Base-by-base conservation (phyloP, 345 rosid species). In the Gossypium turneri region DNA sequence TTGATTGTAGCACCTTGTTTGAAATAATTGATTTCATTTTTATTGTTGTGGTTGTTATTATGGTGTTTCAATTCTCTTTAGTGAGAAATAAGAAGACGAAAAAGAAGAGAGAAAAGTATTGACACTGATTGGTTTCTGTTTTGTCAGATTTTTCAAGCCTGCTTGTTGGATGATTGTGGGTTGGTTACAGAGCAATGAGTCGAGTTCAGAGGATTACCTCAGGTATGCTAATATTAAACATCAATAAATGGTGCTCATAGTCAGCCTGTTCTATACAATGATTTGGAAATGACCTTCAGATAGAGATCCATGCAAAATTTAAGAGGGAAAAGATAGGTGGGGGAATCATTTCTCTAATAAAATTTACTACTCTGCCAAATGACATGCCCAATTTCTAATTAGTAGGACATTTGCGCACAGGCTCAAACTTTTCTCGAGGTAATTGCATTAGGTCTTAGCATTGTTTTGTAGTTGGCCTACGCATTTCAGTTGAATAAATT, bases 101-200 rank as follows among this genome's bases (percentile, higher is more conserved):
- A 12, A 60, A 13, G 9, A 48, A 25, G 27, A 4, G 8, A 12
- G 15, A 24, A 12, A 60, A 13, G 9, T 47, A 0, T 47, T 47
- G 15, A 47, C 12, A 64, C 44, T 41, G 11, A 10, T 64, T 64
- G 25, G 6, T 73, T 48, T 47, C 12, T 52, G 12, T 72, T 43
- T 43, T 17, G n/a, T 34, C 52, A 25, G 59, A 4, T 10, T 22
- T 57, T 50, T 60, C 7, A 16, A 77, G 78, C 73, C 73, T 64
- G 50, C 50, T 78, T 75, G 77, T 75, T 86, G 87, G 82, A 84
- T 86, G 82, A 80, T 78, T 74, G 77, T 68, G 72, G 78, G 81
- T 76, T 69, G 69, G 8, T 81, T 75, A 73, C 75, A 71, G 76
- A 87, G 90, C 85, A 74, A 90, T 89, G 94, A 94, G 83, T 77